Evolutionary conservation across 108 stramenopile species (phyloP), one percentile per base, ranked within the genome.

Genomic region (Parietichytrium sp.): DNA sequence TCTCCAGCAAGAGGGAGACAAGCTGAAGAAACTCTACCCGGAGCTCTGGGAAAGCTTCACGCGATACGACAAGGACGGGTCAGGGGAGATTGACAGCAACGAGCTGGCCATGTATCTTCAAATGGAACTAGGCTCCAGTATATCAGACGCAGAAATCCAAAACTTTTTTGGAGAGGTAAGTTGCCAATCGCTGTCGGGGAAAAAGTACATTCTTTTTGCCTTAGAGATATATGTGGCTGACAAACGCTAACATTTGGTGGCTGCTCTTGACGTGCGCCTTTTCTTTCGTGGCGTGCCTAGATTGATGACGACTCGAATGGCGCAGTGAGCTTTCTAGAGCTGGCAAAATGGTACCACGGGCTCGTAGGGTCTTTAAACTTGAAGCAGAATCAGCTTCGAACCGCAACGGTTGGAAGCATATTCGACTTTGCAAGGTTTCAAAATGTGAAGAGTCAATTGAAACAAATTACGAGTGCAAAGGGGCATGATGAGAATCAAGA

Each of bases 21-120:
- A 72, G 20, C 61, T 72, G 15, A 33, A 42, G 38, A 72, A 72
- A 25, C 61, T 72, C n/a, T 72, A 72, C 61, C 61, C 61, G 42
- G 61, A 72, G 23, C 25, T 72, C 6, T 72, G 61, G 61, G 61
- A 72, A n/a, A 45, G 38, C 2, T 72, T 72, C 61, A 33, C 38
- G 29, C 61, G 61, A 7, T 72, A 72, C 61, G 61, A 72, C 20
- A 25, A n/a, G 6, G 61, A 72, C 20, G 61, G 61, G 6, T n/a
- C 36, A n/a, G 61, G 61, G 6, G 45, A 33, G 33, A 42, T 72
- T 16, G 13, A 33, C 13, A 16, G 20, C 15, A 42, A 72, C 33
- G 61, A 72, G 61, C 42, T 72, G 1, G 20, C 20, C 6, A 25
- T 6, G 23, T 72, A 72, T 42, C 61, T 72, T 47, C 38, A 72